These are phyloP conservation scores for Blastobotrys serpentis DNA, from an alignment of 1,139 yeast species.

Conservation along the genomic window DNA sequence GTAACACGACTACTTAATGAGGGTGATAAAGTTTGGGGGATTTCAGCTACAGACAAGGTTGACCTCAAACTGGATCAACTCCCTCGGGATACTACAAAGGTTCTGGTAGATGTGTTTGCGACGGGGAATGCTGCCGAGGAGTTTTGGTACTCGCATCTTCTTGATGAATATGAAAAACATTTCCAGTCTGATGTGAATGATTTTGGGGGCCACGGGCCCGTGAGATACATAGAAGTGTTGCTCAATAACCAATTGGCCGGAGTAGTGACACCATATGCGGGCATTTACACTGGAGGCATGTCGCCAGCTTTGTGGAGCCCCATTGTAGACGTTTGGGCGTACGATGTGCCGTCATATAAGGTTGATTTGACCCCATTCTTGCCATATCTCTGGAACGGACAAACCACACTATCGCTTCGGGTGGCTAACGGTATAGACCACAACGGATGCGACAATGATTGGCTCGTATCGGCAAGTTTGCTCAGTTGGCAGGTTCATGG, in stretches of 20 bases:
- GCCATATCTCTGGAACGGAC: conserved; percentile 58
- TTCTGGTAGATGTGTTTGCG: conserved; percentile 58
- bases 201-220: conserved; percentile 55
- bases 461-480: conserved; percentile 70
- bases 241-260: conserved; percentile 39
- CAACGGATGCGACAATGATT: conserved; percentile 50
- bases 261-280: conserved; percentile 42
- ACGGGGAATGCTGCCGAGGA: conserved; percentile 81
- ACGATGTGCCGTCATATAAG: conserved; percentile 64
- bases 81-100: conserved; percentile 60
- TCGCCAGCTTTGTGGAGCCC: conserved; percentile 80
- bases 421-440: conserved; percentile 53
- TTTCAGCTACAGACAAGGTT: neutral
- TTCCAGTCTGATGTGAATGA: conserved; percentile 37
- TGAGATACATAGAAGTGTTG: conserved; percentile 38
- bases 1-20: neutral
- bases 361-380: conserved; percentile 66
- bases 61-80: conserved; percentile 34
- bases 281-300: conserved; percentile 74
- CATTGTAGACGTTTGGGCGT: conserved; percentile 68
- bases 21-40: neutral
- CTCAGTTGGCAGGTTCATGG: conserved; percentile 54
- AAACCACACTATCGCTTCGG: conserved; percentile 33
- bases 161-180: conserved; percentile 47
- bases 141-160: conserved; percentile 72